Evolutionary conservation across 768 basidiomycete genomes (phyloP), one percentile per base, ranked within the genome.

Genomic region (Collybiopsis confluens): DNA sequence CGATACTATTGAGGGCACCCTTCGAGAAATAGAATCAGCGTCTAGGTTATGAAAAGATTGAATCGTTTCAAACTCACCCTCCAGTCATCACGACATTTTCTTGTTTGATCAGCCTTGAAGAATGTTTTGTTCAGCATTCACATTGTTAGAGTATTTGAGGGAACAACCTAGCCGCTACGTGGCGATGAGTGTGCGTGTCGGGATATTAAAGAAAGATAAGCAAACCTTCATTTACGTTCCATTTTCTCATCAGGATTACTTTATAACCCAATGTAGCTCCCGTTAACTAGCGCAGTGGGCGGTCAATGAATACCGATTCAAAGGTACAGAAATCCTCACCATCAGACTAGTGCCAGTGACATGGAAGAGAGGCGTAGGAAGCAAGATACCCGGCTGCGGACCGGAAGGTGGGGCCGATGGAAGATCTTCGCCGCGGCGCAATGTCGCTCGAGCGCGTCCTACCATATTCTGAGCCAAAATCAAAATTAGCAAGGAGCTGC

Each of bases 291-390:
- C 27, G 21, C 0, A 23, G 18, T 1, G n/a, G n/a, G n/a, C n/a
- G n/a, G n/a, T 47, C 11, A 4, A n/a, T 13, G 18, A 38, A 23
- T n/a, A 21, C 11, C 16, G 4, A 26, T 15, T 24, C 1, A 23
- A 40, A n/a, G 20, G 23, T 1, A 20, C 7, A 15, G 30, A n/a
- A 0, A 24, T 42, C 9, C 38, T 15, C 38, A 52, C 50, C 15
- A 35, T 41, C n/a, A 52, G 26, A 18, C 35, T 38, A 16, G 50
- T 52, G 24, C 50, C 50, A 2, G 50, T 52, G 30, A 52, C 50
- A 7, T 52, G 50, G 28, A 52, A 52, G 8, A 52, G 50, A 28
- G 50, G 50, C n/a, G 50, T 41, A 11, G 50, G 27, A 20, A 52
- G 10, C n/a, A 52, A n/a, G 38, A 42, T 42, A 8, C 50, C 50